Base-by-base conservation (phyloP, 2,329 filamentous ascomycete species). In the Colletotrichum neosansevieriae region DNA sequence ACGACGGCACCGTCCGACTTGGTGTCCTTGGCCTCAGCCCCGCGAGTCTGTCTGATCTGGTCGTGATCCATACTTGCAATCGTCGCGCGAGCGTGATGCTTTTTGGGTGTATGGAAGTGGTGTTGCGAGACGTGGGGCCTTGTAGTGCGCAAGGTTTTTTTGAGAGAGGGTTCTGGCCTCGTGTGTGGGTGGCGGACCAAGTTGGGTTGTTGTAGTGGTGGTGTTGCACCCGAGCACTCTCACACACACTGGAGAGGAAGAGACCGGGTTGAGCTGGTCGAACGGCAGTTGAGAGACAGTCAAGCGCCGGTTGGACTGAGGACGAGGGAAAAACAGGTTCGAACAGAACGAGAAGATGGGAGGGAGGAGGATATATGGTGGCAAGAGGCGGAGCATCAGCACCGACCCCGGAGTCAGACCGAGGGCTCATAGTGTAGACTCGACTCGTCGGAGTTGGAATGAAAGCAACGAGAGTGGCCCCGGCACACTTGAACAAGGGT, bases 1-100 rank as follows among this genome's bases (percentile, higher is more conserved):
- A 71, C 44, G 13, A 13, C 69, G 17, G 47, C 60, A 34, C 67
- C 61, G 6, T 69, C 69, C 11, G 58, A 36, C 58, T 69, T 69
- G 66, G 24, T 56, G 61, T 71, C 67, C 53, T 68, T 64, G 60
- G 29, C 40, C 53, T 65, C 59, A 49, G 53, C 29, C 13, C 66
- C 54, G 17, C 40, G 40, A 42, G 21, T 44, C 32, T 61, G 45
- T 34, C 36, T 58, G 49, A 70, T 63, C 49, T 70, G 57, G 58
- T 71, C 67, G 69, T 71, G 69, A 19, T 71, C 69, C 69, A 71
- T 71, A 17, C 7, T 45, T 34, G 13, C n/a, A 42, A 12, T 50
- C 10, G 13, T 45, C 4, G 49, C 21, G 19, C n/a, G 34, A 24
- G 15, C 21, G 56, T 19, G 15, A 38, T 12, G 21, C 38, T 17